Evolutionary conservation across 2,329 filamentous ascomycete genomes (phyloP), one percentile per base, ranked within the genome.

Genomic region (Didymella segeticola): DNA sequence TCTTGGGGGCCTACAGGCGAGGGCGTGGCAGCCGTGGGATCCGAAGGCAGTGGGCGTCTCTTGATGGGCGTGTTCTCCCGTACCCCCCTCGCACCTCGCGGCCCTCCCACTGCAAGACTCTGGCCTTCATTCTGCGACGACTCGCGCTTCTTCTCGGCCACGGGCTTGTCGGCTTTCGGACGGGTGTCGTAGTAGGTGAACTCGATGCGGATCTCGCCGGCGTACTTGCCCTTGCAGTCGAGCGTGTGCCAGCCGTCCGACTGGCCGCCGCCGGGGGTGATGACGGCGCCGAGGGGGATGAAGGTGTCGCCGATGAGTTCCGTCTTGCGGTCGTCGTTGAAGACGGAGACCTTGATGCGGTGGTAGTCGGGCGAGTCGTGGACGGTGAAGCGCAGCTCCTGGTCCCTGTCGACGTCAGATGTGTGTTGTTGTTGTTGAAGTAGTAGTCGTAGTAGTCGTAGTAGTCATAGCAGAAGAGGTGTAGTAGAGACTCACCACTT

Each of bases 301-400:
- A 91, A 97, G 6, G 90, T 87, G 76, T 99, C 95, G 61, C 95
- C 95, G 66, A 99, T 97, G 61, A 99, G 77, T 63, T 99, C 95
- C 0, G 93, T 98, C 79, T 89, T 96, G 80, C 97, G 98, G 77
- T 99, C 95, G 69, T 99, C 95, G 72, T 96, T 97, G 79, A 99
- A 99, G 5, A 98, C 86, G 2, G 93, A 97, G 14, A 98, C 83
- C 74, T 99, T 99, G 52, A 99, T 83, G 72, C 93, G 91, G 77
- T 91, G 92, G 80, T 99, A 99, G 77, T 99, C 95, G 15, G 92
- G 88, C 14, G 92, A 97, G 70, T 98, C 93, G 82, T 97, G 93
- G 14, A 99, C 95, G 37, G 86, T 91, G 72, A 98, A 99, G 57
- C 95, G 91, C 37, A 99, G 84, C 75, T 99, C 95, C 77, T 98